These are phyloP conservation scores for Fusarium sp. DNA, from an alignment of 2,329 filamentous ascomycete genomes.

Conservation along the genomic window DNA sequence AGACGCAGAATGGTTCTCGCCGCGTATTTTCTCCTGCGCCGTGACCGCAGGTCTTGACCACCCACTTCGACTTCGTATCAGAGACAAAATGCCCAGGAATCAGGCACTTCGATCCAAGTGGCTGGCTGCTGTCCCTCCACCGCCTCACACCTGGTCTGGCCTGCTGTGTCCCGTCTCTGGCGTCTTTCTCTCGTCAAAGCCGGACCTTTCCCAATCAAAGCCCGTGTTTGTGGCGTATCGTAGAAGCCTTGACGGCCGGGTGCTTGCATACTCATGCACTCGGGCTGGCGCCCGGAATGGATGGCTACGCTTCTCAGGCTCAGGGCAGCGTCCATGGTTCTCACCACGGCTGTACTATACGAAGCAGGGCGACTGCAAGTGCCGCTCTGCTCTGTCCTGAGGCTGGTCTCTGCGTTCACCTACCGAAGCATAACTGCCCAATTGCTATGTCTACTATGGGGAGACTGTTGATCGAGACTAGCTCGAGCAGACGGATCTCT, in stretches of 20 bases:
- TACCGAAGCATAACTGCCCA: slow-evolving; percentile 8
- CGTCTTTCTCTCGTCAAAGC: slow-evolving; percentile 40
- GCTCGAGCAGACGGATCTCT: slow-evolving; percentile 23
- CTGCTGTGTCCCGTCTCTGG: slow-evolving; percentile 46
- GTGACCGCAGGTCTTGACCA: slow-evolving; percentile 9
- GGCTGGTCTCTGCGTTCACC: slow-evolving; percentile 24
- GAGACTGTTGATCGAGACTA: slow-evolving; percentile 23
- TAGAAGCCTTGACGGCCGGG: slow-evolving; percentile 59
- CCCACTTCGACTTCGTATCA: slow-evolving; percentile 35
- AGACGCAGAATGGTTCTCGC: slow-evolving; percentile 16
- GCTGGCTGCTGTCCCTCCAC: slow-evolving; percentile 29
- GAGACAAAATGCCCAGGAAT: slow-evolving; percentile 25
- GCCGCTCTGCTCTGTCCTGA: slow-evolving; percentile 21
- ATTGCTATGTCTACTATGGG: slow-evolving; percentile 9
- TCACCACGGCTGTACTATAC: slow-evolving; percentile 16
- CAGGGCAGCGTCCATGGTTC: slow-evolving; percentile 32
- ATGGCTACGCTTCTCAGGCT: slow-evolving; percentile 34
- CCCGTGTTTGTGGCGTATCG: slow-evolving; percentile 60
- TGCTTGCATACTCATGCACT: slow-evolving; percentile 61
- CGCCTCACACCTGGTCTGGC: slow-evolving; percentile 33
- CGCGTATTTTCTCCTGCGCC: slow-evolving; percentile 5
- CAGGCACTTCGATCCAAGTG: slow-evolving; percentile 37
- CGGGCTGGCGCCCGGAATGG: slow-evolving; percentile 29
- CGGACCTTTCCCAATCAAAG: slow-evolving; percentile 54
- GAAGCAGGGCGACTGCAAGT: slow-evolving; percentile 31